Evolutionary conservation across 2,329 filamentous ascomycete species (phyloP).

Genomic region (Cladosporium austrohemisphaericum): DNA sequence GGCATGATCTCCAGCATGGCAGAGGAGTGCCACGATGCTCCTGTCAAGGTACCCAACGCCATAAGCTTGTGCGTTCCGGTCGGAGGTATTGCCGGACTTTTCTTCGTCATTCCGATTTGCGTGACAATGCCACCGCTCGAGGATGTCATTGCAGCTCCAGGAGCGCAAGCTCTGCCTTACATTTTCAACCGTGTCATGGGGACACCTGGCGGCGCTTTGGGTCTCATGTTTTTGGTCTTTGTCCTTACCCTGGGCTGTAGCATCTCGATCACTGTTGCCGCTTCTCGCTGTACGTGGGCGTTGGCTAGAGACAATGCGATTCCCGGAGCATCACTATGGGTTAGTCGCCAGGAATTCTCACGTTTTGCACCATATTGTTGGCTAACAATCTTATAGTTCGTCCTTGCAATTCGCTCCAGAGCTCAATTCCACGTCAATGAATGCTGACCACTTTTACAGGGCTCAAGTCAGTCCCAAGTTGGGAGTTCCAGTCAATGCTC

Average conservation of each 20-base stretch:
- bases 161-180: conserved; percentile 49
- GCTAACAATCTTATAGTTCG: background rate
- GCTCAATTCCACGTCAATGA: too few relatives aligned
- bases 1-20: conserved; percentile 63
- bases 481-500: conserved; percentile 40
- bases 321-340: conserved; percentile 39
- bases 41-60: conserved; percentile 51
- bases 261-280: conserved; percentile 51
- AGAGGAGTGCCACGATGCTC: conserved; percentile 55
- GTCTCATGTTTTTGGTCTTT: conserved; percentile 49
- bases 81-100: conserved; percentile 52
- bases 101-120: conserved; percentile 56
- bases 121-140: conserved; percentile 47
- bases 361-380: background rate
- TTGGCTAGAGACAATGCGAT: conserved; percentile 45
- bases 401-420: background rate
- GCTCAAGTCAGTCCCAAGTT: conserved; percentile 32
- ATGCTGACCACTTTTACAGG: background rate
- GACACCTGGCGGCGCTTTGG: conserved; percentile 44
- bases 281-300: conserved; percentile 46
- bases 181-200: conserved; percentile 51
- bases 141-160: conserved; percentile 45
- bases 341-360: background rate
- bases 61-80: conserved; percentile 52
- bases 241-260: conserved; percentile 52